phyloP scores from a whole-genome alignment of 352 stramenopile species.

The Pythium myriotylum region DNA sequence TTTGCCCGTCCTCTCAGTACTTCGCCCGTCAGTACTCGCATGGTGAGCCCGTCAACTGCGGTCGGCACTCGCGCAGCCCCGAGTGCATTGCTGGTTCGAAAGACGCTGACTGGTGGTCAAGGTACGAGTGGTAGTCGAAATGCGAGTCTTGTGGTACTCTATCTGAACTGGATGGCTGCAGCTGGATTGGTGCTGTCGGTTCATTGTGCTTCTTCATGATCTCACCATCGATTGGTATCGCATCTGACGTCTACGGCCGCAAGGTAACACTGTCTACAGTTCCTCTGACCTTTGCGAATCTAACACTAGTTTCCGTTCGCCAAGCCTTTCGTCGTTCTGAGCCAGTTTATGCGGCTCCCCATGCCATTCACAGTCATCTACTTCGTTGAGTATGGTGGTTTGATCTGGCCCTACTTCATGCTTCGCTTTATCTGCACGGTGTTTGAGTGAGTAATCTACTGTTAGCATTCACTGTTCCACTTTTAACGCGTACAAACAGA shows the following conservation, averaged over 20 bases:
- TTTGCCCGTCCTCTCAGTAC: constrained; percentile 38
- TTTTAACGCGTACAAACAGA: constrained; percentile 23
- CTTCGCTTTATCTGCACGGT: constrained; percentile 55
- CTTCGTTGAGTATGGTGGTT: constrained; percentile 54
- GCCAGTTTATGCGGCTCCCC: constrained; percentile 57
- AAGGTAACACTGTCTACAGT: constrained; percentile 52
- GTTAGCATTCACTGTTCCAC: too few relatives aligned
- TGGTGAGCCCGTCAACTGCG: constrained; percentile 59
- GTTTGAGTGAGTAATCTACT: constrained; percentile 46
- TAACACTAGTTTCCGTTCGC: neutral
- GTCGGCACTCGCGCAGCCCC: constrained; percentile 43
- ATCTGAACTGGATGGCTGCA: constrained; percentile 11
- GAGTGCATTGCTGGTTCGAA: constrained; percentile 68
- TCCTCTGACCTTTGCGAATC: constrained; percentile 66
- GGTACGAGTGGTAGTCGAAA: constrained; percentile 25
- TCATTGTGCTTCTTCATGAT: constrained; percentile 66
- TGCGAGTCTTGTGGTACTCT: too few relatives aligned
- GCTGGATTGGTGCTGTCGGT: constrained; percentile 66
- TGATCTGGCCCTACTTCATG: constrained; percentile 66
- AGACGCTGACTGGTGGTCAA: constrained; percentile 71
- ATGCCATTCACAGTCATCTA: constrained; percentile 74
- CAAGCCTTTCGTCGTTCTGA: constrained; percentile 72
- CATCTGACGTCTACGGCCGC: constrained; percentile 72
- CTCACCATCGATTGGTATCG: constrained; percentile 70
- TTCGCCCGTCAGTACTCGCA: constrained; percentile 64